Percentiles rank a stretch among this genome's conserved stretches.
phyloP scores from a whole-genome alignment of 495 filamentous ascomycete species.

The Oleoguttula mirabilis region DNA sequence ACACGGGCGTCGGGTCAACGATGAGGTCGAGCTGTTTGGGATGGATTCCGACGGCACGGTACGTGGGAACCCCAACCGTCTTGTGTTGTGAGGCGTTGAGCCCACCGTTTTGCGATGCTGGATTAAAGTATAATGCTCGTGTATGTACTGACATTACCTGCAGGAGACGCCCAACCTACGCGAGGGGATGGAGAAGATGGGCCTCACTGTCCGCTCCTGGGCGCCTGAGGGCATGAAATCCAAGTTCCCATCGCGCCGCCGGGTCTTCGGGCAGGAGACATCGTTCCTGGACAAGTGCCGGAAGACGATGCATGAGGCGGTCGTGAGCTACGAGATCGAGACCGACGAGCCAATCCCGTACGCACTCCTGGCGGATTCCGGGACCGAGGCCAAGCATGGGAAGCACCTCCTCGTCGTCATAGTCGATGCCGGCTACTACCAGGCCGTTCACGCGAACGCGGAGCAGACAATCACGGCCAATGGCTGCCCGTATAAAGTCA shows the following conservation, averaged over 20 bases:
- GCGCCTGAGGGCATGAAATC: not conserved
- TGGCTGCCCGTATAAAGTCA: conserved; percentile 1
- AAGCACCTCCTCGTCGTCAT: conserved; percentile 1
- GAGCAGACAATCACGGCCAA: not conserved
- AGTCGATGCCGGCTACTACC: not conserved
- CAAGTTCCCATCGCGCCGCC: conserved; percentile 1
- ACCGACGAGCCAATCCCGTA: not conserved
- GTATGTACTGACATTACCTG: too few relatives aligned
- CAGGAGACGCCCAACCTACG: not conserved
- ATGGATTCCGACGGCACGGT: too few relatives aligned
- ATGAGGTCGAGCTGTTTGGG: too few relatives aligned
- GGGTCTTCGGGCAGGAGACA: not conserved
- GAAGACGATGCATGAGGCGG: not conserved
- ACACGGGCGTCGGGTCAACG: too few relatives aligned
- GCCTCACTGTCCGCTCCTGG: conserved; percentile 5
- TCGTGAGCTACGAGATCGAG: not conserved
- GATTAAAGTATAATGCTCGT: too few relatives aligned
- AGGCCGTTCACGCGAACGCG: not conserved
- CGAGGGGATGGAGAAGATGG: not conserved
- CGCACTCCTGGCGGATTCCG: conserved; percentile 1
- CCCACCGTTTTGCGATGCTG: too few relatives aligned
- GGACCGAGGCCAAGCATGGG: not conserved
- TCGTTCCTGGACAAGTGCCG: not conserved
- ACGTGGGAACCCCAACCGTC: too few relatives aligned
- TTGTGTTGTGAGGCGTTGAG: too few relatives aligned